Evolutionary conservation across 345 rosid genomes (phyloP).

Genomic region (Atalantia buxifolia): DNA sequence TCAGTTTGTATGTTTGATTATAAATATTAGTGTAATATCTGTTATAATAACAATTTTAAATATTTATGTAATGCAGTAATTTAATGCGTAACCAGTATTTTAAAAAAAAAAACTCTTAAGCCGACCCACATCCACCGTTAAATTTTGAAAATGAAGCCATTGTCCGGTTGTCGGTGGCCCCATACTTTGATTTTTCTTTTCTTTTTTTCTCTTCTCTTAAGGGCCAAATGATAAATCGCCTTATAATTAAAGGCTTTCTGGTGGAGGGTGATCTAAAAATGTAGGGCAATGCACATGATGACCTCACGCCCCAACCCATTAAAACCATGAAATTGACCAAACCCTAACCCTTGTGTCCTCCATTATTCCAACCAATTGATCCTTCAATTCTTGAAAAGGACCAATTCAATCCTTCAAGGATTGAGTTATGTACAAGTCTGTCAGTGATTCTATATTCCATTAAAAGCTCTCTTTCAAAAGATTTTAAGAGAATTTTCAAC

Average conservation of each 20-base stretch:
- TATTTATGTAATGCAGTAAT: too few species aligned
- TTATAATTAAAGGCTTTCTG: not conserved
- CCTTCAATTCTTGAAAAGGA: not conserved
- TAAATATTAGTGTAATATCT: too few species aligned
- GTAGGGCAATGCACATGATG: slow-evolving; percentile 2
- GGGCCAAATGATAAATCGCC: not conserved
- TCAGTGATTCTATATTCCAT: too few species aligned
- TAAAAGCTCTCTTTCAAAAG: too few species aligned
- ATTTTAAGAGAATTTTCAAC: too few species aligned
- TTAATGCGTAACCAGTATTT: too few species aligned
- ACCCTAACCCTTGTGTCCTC: not conserved
- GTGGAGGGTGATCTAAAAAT: slow-evolving; percentile 14
- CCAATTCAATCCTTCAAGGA: too few species aligned
- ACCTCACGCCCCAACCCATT: not conserved
- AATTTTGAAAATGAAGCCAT: slow-evolving; percentile 13
- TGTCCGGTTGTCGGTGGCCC: slow-evolving; percentile 22
- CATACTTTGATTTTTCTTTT: slow-evolving; percentile 1
- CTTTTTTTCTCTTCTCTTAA: not conserved
- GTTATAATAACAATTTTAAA: too few species aligned
- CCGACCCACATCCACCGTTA: not conserved
- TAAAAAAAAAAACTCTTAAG: too few species aligned
- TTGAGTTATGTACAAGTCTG: too few species aligned
- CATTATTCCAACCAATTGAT: slow-evolving; percentile 9
- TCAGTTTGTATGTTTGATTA: too few species aligned
- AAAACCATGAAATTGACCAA: not conserved